Conservation (phyloP, 768 basidiomycete species). For the Amanita polypyramis region DNA sequence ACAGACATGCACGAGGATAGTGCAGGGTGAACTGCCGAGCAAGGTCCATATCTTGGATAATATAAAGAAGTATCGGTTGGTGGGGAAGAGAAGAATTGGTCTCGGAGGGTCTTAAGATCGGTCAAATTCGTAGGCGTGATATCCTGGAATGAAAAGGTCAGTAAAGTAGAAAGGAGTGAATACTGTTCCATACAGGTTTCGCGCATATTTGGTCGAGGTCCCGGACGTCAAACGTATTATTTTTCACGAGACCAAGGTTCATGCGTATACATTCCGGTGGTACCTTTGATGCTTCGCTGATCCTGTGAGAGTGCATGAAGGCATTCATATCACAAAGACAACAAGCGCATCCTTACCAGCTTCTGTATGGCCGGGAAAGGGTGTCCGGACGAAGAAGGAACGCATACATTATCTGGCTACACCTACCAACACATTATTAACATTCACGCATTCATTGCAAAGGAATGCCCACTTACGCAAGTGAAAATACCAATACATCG, state of each 20-base stretch:
- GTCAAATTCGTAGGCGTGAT: conserved; percentile 41
- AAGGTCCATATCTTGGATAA: conserved; percentile 47
- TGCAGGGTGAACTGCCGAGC: conserved; percentile 72
- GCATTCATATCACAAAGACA: background rate
- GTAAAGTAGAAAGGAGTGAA: background rate
- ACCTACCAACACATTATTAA: conserved; percentile 28
- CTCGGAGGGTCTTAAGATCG: conserved; percentile 34
- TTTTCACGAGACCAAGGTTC: conserved; percentile 49
- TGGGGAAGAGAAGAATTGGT: conserved; percentile 23
- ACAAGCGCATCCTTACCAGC: conserved; percentile 41
- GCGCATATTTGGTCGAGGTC: conserved; percentile 45
- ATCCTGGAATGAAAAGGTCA: conserved; percentile 24
- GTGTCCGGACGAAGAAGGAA: conserved; percentile 76
- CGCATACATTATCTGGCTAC: conserved; percentile 79
- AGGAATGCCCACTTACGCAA: conserved; percentile 38
- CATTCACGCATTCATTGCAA: background rate
- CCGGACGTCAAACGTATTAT: conserved; percentile 42
- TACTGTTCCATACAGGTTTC: conserved; percentile 29
- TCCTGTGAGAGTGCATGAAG: conserved; percentile 37
- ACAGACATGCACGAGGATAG: conserved; percentile 48
- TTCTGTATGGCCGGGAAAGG: conserved; percentile 63
- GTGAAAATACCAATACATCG: conserved; percentile 68
- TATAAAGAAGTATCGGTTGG: conserved; percentile 19
- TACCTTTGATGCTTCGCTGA: conserved; percentile 56
- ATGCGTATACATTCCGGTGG: conserved; percentile 47